Evolutionary conservation across 2,329 filamentous ascomycete species (phyloP), one percentile per base, ranked within the genome.

Genomic region (Alternaria dauci): DNA sequence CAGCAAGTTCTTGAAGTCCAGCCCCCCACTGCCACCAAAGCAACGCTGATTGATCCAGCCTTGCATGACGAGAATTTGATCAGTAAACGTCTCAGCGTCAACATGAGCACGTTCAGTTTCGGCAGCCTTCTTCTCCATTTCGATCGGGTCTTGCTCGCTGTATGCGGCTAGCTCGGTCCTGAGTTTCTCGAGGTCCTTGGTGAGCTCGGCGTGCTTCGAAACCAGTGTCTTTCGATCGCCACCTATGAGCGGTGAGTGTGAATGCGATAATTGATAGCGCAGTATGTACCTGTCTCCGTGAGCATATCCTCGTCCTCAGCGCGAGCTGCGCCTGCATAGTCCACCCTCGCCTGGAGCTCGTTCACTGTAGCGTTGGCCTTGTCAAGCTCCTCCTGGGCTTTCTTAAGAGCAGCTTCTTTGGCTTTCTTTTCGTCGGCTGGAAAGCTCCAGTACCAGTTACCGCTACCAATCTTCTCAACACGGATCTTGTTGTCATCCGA

Each of bases 371-470:
- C 69, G 43, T 62, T 65, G 26, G 76, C 75, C 63, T 81, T 83
- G 53, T 74, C 71, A 52, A 76, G 70, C 26, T 81, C 79, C 16
- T 75, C 71, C 36, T 75, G 74, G 0, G 78, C 78, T 26, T 77
- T 76, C 3, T 71, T 72, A 26, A 82, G 71, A 8, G 71, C 70
- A 42, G 61, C 65, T 58, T 85, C 78, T 57, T 78, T 80, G 18
- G 77, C 74, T 48, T 82, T 83, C 71, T 81, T 84, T 70, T 86
- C 86, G 54, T 89, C 87, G 28, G 83, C 86, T 18, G 78, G 81
- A 72, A 90, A 91, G 64, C 83, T 85, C 89, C 89, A 91, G 78
- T 90, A 91, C 88, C 88, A 91, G 74, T 91, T 91, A 28, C 87
- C 88, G 64, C 83, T 88, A 43, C 88, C 89, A 68, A 91, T 91